phyloP scores from a whole-genome alignment of 257 asterid species.

The Petrea volubilis region DNA sequence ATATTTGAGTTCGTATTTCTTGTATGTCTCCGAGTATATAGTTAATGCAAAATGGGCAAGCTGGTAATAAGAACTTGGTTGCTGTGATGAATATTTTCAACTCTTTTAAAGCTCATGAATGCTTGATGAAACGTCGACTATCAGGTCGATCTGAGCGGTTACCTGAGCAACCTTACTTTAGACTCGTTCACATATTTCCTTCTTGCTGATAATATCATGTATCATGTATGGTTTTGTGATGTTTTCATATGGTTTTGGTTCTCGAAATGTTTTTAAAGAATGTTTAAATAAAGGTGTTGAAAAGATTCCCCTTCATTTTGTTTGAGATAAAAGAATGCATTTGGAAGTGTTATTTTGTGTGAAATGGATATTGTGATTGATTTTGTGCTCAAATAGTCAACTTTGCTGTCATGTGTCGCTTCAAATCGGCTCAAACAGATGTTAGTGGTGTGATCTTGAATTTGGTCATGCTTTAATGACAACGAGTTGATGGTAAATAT shows the following conservation, averaged over 20 bases:
- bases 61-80: constrained; percentile 25
- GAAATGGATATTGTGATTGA: neutral
- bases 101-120: constrained; percentile 30
- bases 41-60: neutral
- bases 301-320: neutral
- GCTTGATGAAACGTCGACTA: constrained; percentile 57
- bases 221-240: neutral
- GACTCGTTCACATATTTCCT: neutral
- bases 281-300: neutral
- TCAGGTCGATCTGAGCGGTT: constrained; percentile 70
- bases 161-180: constrained; percentile 50
- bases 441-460: neutral
- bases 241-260: neutral
- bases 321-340: neutral
- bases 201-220: too few species aligned
- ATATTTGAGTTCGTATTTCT: neutral
- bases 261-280: neutral
- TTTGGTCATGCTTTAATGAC: neutral
- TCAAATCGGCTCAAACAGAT: neutral
- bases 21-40: neutral
- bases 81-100: constrained; percentile 46
- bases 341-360: neutral
- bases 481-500: neutral
- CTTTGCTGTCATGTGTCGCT: neutral
- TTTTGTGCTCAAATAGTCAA: neutral